phyloP scores from a whole-genome alignment of 2,329 filamentous ascomycete genomes.

The Fusarium domesticum region DNA sequence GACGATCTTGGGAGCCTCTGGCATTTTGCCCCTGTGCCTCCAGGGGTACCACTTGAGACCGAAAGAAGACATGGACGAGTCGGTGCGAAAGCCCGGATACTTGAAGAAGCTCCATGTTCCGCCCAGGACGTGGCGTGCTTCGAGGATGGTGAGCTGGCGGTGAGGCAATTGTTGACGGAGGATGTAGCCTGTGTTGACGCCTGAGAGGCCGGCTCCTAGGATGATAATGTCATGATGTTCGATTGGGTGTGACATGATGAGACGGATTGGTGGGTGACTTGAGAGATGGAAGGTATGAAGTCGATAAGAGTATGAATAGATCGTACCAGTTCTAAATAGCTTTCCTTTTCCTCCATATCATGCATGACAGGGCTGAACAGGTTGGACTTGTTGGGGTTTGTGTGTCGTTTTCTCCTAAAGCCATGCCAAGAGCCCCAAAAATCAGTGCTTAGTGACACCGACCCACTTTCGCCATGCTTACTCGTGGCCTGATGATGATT shows the following conservation, averaged over 20 bases:
- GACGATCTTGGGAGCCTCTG: conserved; percentile 49
- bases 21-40: conserved; percentile 52
- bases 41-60: conserved; percentile 72
- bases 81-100: conserved; percentile 70
- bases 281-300: neutral
- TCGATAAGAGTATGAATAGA: neutral
- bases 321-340: too few species aligned
- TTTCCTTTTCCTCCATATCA: too few species aligned
- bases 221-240: conserved; percentile 55
- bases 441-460: too few species aligned
- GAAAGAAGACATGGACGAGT: conserved; percentile 60
- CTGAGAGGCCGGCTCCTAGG: conserved; percentile 69
- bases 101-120: conserved; percentile 79
- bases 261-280: neutral
- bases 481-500: too few species aligned
- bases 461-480: too few species aligned
- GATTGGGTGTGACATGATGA: conserved; percentile 14
- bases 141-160: conserved; percentile 61
- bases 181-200: conserved; percentile 71
- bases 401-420: too few species aligned
- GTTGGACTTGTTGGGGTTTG: too few species aligned
- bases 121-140: conserved; percentile 62
- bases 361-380: too few species aligned
- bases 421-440: too few species aligned
- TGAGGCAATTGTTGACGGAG: conserved; percentile 57